Base-by-base conservation (phyloP, 371 early-diverging fungal species). In the Mucor lusitanicus region DNA sequence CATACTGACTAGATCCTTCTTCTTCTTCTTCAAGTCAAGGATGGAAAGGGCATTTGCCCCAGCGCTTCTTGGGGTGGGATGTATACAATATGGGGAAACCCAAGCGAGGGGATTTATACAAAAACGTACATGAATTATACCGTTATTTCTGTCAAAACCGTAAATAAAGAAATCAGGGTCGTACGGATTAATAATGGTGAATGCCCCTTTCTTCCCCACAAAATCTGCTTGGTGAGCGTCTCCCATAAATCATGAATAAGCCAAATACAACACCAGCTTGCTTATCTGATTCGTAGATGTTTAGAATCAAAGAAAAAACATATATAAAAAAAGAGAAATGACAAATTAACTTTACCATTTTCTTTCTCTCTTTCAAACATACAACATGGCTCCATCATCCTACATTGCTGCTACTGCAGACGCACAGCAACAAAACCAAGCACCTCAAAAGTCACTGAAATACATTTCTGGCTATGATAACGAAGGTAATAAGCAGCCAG, bases 321-420 rank as follows among this genome's bases (percentile, higher is more conserved):
- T 0, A 15, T 59, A 39, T 42, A 39, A 21, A 40, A 25, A 59
- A n/a, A n/a, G n/a, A 23, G 30, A 59, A 25, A 44, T 11, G 37
- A 12, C 37, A 13, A 2, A 13, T 37, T 37, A 13, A 13, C 37
- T 13, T n/a, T n/a, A n/a, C n/a, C 17, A 40, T 17, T 40, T 15
- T 17, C 17, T 40, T 40, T 17, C 3, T 13, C 11, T 25, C 40
- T 9, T 9, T 27, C 3, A 21, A 44, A n/a, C n/a, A 35, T 33
- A 33, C 37, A 44, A 17, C 46, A 57, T 64, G 65, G 97, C 97
- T 0, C 97, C 98, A 5, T 84, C 92, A 0, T 96, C 96, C 2
- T 93, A 94, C 4, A 90, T 97, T 46, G 97, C 97, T 79, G 72
- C 95, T 69, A 73, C 68, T 2, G 85, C 89, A 32, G 33, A 61